A percentile compares a stretch with the other conserved stretches of the same genome.
These are phyloP conservation scores for Kandelia obovata DNA, from an alignment of 345 rosid genomes.

Conservation along the genomic window DNA sequence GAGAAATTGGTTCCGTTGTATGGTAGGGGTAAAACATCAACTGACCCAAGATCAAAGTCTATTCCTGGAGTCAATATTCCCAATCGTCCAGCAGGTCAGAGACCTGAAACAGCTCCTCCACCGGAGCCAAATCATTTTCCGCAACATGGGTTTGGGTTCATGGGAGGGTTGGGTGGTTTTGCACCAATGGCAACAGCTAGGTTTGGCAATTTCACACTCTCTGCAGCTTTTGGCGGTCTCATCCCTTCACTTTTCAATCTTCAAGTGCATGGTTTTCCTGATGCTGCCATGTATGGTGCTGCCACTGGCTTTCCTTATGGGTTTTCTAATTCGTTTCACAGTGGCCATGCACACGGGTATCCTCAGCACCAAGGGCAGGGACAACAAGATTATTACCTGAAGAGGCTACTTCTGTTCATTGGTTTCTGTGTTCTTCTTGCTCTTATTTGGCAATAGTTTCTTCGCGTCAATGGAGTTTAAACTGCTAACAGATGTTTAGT, in stretches of 20 bases:
- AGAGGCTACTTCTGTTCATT: constrained; percentile 53
- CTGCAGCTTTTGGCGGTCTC: constrained; percentile 85
- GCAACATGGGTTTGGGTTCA: constrained; percentile 70
- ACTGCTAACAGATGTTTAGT: constrained; percentile 16
- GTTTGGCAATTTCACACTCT: constrained; percentile 76
- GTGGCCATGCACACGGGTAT: constrained; percentile 62
- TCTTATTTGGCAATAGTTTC: constrained; percentile 51
- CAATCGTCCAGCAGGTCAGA: constrained; percentile 90
- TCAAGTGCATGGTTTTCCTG: constrained; percentile 81
- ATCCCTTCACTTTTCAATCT: constrained; percentile 79
- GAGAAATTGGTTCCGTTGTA: constrained; percentile 88
- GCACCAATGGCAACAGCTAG: constrained; percentile 69
- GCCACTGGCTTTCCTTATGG: constrained; percentile 71
- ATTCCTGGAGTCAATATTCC: constrained; percentile 80
- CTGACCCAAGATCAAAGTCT: constrained; percentile 86
- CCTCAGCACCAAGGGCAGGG: constrained; percentile 61
- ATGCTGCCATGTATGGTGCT: constrained; percentile 70
- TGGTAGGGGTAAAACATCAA: constrained; percentile 83
- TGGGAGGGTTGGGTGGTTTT: constrained; percentile 82
- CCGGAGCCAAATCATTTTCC: constrained; percentile 70
- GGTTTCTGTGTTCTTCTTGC: constrained; percentile 51
- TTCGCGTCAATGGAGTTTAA: constrained; percentile 13
- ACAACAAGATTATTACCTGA: constrained; percentile 72
- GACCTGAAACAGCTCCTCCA: constrained; percentile 94
- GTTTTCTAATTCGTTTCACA: constrained; percentile 63